These are phyloP conservation scores for Entomortierella parvispora DNA, from an alignment of 192 early-diverging fungal species.

Conservation along the genomic window DNA sequence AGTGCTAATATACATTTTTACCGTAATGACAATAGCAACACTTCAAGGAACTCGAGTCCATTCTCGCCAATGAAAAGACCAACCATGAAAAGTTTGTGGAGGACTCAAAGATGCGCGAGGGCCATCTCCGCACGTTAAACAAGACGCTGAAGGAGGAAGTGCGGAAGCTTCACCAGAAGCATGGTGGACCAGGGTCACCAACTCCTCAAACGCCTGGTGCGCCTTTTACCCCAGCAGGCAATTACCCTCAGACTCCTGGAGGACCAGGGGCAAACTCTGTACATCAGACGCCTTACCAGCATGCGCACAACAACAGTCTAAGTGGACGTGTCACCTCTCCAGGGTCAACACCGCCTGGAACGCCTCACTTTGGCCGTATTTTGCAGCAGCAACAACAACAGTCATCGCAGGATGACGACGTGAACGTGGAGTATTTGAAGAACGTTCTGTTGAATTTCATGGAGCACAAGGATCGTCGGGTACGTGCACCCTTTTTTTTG, in stretches of 20 bases:
- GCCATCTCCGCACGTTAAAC: constrained; percentile 74
- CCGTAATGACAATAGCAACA: constrained; percentile 46
- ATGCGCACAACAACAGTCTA: not conserved
- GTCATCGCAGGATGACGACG: constrained; percentile 55
- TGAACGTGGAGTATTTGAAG: constrained; percentile 81
- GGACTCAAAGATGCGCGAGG: constrained; percentile 73
- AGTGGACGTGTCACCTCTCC: constrained; percentile 23
- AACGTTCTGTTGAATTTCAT: constrained; percentile 79
- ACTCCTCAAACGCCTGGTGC: constrained; percentile 21
- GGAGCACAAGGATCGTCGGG: constrained; percentile 75
- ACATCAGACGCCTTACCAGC: constrained; percentile 7
- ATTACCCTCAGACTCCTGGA: constrained; percentile 22
- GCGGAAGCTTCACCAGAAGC: constrained; percentile 63
- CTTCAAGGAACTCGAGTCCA: constrained; percentile 56
- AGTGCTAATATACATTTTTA: not conserved
- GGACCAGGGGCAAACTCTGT: constrained; percentile 4
- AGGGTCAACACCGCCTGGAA: constrained; percentile 35
- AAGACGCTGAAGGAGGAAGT: constrained; percentile 88
- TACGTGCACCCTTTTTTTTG: constrained; percentile 49
- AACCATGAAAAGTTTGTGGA: constrained; percentile 69
- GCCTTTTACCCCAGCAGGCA: constrained; percentile 20
- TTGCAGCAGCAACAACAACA: constrained; percentile 12
- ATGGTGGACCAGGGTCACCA: constrained; percentile 16
- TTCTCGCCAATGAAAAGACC: constrained; percentile 49
- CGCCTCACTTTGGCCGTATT: constrained; percentile 37